phyloP scores from a whole-genome alignment of 2,329 filamentous ascomycete species.

The Chaetomiaceae sp. region DNA sequence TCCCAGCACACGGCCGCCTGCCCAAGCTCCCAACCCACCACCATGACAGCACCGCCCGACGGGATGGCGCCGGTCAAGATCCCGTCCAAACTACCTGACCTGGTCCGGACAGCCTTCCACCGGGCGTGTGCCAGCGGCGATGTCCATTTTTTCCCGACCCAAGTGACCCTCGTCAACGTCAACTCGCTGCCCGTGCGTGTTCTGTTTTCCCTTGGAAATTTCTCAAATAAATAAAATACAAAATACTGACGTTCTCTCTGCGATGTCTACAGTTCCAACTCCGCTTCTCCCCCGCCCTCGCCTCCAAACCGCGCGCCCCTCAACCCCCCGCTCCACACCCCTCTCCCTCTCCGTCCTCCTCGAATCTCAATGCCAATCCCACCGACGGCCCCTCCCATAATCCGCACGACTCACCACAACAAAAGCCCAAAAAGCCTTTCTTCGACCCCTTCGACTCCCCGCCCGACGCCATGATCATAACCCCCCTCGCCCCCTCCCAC shows the following conservation, averaged over 20 bases:
- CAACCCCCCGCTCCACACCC: conserved; percentile 25
- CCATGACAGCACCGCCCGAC: conserved; percentile 15
- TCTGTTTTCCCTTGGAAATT: too few species aligned
- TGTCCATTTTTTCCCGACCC: conserved; percentile 50
- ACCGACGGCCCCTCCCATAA: too few species aligned
- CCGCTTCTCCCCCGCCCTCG: conserved; percentile 64
- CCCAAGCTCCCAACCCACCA: conserved; percentile 1
- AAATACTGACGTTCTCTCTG: too few species aligned
- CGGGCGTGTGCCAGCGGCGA: conserved; percentile 45
- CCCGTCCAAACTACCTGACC: conserved; percentile 45
- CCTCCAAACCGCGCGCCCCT: conserved; percentile 56
- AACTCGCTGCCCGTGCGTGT: conserved; percentile 40
- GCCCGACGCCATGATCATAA: conserved; percentile 47
- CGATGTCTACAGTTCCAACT: conserved; percentile 69
- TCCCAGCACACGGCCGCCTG: too few species aligned
- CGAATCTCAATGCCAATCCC: too few species aligned
- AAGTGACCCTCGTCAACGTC: conserved; percentile 44
- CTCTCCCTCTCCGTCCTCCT: too few species aligned
- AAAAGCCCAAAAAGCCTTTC: conserved; percentile 13
- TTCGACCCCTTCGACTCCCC: conserved; percentile 64
- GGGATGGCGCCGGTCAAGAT: conserved; percentile 38
- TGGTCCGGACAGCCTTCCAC: conserved; percentile 47
- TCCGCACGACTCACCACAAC: neutral
- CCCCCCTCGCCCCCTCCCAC: conserved; percentile 50
- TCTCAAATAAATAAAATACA: too few species aligned